Conservation (phyloP, 495 filamentous ascomycete genomes). For the Tuber melanosporum region DNA sequence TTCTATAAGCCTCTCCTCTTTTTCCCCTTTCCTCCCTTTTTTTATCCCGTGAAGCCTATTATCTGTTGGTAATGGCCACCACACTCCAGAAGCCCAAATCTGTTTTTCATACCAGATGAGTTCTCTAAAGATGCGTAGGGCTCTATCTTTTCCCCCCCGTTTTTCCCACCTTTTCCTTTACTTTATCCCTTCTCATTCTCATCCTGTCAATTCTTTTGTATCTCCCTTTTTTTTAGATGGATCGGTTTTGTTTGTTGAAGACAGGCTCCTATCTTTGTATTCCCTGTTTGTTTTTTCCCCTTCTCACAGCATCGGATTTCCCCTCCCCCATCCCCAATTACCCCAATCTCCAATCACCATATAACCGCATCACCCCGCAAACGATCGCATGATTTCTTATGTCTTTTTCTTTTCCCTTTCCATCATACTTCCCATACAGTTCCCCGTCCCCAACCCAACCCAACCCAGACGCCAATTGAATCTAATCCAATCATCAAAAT, state of each 20-base stretch:
- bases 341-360: conserved; percentile 23
- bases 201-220: conserved; percentile 5
- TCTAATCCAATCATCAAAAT: conserved; percentile 5
- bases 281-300: conserved; percentile 25
- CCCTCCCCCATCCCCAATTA: conserved; percentile 21
- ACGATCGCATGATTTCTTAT: conserved; percentile 37
- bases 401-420: conserved; percentile 9
- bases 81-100: conserved; percentile 23
- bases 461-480: not conserved
- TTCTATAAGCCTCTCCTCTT: conserved; percentile 37
- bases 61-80: conserved; percentile 30
- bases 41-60: conserved; percentile 25
- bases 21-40: conserved; percentile 24
- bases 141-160: conserved; percentile 23
- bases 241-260: conserved; percentile 31
- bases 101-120: conserved; percentile 30
- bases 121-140: conserved; percentile 16
- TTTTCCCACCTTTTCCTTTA: conserved; percentile 28
- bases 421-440: not conserved
- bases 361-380: conserved; percentile 16
- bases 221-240: conserved; percentile 28
- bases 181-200: conserved; percentile 11
- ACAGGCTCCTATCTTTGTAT: conserved; percentile 38
- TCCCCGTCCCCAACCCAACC: not conserved
- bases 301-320: conserved; percentile 29